Base-by-base conservation (phyloP, 495 filamentous ascomycete genomes). In the Podospora didyma region DNA sequence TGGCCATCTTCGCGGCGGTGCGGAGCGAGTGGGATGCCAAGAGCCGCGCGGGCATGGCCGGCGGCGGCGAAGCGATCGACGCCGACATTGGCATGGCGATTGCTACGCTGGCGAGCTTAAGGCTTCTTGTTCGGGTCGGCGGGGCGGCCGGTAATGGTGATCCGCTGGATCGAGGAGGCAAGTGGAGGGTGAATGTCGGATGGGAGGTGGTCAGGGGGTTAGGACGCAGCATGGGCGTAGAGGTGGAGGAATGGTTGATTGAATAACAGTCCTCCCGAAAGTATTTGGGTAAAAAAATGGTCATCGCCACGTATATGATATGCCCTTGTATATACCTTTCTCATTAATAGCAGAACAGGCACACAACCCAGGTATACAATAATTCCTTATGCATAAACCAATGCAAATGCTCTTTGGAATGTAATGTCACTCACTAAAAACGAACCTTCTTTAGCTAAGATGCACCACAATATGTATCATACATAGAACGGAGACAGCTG, bases 1-100 rank as follows among this genome's bases (percentile, higher is more conserved):
- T 96, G 20, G 90, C 93, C 0, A 95, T 98, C 23, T 92, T 93
- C 61, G 85, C 87, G 23, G 86, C 88, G 1, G 85, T 97, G 44
- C 73, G 88, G 34, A 86, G 86, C 1, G 86, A 92, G 54, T 82
- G 85, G 59, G 77, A 84, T 14, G 73, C 75, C 7, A 52, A 60
- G 49, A 12, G 16, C n/a, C n/a, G n/a, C 3, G 20, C 21, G 11
- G 21, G 23, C 2, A 17, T n/a, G 51, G 65, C 70, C 28, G 60
- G 64, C 23, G 64, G 62, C 28, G 60, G 64, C 23, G 64, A 63
- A 17, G 19, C 75, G 69, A 76, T 80, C 20, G 77, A 81, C 34
- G 83, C 83, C n/a, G 82, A 88, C 51, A 74, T 89, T 7, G 83
- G 84, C 49, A 81, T 82, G 62, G 86, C 89, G 58, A 79, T 97